Evolutionary conservation across 2,329 filamentous ascomycete species (phyloP).

Genomic region (Fusarium secorum): DNA sequence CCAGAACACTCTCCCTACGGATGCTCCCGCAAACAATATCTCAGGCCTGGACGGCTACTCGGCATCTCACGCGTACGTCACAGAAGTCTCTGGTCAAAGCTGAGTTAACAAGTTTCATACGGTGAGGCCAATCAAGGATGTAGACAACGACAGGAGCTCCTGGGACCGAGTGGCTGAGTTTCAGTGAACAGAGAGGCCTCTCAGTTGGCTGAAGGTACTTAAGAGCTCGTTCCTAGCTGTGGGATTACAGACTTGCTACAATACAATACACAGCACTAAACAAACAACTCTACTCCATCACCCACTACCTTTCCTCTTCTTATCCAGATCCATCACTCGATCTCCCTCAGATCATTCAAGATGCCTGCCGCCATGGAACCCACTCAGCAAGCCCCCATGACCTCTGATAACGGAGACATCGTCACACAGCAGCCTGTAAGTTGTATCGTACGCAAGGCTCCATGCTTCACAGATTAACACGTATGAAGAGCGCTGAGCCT

Average conservation of each 20-base stretch:
- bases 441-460: neutral
- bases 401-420: conserved; percentile 46
- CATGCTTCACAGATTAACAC: neutral
- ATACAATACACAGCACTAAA: conserved; percentile 16
- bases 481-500: conserved; percentile 48
- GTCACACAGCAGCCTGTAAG: conserved; percentile 55
- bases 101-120: neutral
- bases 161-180: conserved; percentile 11
- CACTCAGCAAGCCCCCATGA: conserved; percentile 55
- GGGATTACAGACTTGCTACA: conserved; percentile 18
- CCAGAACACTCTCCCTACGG: conserved; percentile 16
- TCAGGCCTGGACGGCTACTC: conserved; percentile 23
- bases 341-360: conserved; percentile 30
- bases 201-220: conserved; percentile 25
- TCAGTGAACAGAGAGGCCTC: conserved; percentile 14
- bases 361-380: conserved; percentile 54
- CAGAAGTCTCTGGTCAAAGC: neutral
- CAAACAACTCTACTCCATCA: conserved; percentile 19
- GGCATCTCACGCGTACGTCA: conserved; percentile 33
- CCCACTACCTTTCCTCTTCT: neutral
- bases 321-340: neutral
- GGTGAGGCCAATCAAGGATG: conserved; percentile 13
- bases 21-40: conserved; percentile 10
- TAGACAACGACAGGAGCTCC: neutral
- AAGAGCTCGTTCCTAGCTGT: conserved; percentile 22